These are phyloP conservation scores for Ochromonas danica DNA, from an alignment of 108 stramenopile genomes.

Conservation along the genomic window DNA sequence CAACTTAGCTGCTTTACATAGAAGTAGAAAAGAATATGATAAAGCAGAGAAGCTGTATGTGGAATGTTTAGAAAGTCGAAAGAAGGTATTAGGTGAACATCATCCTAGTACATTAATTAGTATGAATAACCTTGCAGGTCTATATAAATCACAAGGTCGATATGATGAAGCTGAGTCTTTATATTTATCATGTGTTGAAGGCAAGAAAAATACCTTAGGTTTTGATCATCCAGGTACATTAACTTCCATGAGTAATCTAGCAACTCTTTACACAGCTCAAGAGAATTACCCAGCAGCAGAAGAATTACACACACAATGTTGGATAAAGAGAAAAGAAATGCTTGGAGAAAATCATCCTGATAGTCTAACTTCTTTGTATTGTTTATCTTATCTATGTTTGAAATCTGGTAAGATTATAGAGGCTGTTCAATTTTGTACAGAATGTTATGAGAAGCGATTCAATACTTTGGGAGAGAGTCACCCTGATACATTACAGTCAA, in stretches of 20 bases:
- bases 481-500: background rate
- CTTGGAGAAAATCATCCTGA: background rate
- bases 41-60: background rate
- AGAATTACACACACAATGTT: background rate
- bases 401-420: background rate
- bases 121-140: conserved; percentile 8
- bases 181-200: background rate
- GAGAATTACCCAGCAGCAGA: background rate
- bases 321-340: background rate
- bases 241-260: conserved; percentile 1
- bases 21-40: background rate
- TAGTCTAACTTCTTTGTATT: background rate
- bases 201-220: background rate
- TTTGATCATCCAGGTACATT: background rate
- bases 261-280: background rate
- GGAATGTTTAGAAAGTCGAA: conserved; percentile 3
- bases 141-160: background rate
- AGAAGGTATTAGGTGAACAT: conserved; percentile 11
- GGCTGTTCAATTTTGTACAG: background rate
- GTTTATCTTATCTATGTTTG: background rate
- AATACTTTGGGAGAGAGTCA: background rate
- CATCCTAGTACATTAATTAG: background rate
- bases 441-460: background rate
- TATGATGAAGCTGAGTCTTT: conserved; percentile 27
- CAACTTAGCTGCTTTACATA: background rate